Evolutionary conservation across 331 rosid species (phyloP), one percentile per base, ranked within the genome.

Genomic region (Prunus yedoensis): DNA sequence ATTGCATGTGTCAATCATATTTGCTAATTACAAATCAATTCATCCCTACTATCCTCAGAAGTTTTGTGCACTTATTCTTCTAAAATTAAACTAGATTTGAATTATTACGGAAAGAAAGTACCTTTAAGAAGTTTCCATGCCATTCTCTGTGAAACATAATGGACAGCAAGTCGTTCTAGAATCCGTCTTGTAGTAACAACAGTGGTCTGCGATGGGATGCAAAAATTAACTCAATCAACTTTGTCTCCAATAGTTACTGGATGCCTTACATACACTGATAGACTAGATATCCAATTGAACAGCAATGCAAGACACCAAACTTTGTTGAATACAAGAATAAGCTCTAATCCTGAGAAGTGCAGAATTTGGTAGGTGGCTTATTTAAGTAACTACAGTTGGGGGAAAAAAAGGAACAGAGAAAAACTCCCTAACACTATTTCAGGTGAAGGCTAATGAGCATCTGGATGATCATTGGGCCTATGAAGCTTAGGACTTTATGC

Each of bases 111-210:
- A 46, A 63, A 46, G 66, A 59, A 41, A 47, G 25, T 82, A 91
- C 98, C 98, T 91, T 94, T 94, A 18, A 91, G 89, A 83, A 94
- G 91, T 81, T 94, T 89, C 94, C 96, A 91, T 8, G 97, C 97
- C 89, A 91, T 86, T 61, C 94, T 70, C 79, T 82, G 85, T 18
- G 98, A 90, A 82, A 86, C 84, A 79, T 94, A 77, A 80, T 86
- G 94, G 38, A 90, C 87, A 74, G 88, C 67, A 80, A 91, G 81
- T 82, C 94, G 88, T 82, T 94, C 97, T 59, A 94, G 78, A 77
- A 94, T 66, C 65, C 96, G 87, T 82, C 98, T 84, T 8, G 97
- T 94, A 9, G 98, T 94, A 66, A 84, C 90, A 69, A 91, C 85
- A 18, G 90, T 90, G 23, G 91, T 79, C 98, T 94, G 86, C 43